phyloP scores from a whole-genome alignment of 768 basidiomycete species.

The Polyporus arcularius region DNA sequence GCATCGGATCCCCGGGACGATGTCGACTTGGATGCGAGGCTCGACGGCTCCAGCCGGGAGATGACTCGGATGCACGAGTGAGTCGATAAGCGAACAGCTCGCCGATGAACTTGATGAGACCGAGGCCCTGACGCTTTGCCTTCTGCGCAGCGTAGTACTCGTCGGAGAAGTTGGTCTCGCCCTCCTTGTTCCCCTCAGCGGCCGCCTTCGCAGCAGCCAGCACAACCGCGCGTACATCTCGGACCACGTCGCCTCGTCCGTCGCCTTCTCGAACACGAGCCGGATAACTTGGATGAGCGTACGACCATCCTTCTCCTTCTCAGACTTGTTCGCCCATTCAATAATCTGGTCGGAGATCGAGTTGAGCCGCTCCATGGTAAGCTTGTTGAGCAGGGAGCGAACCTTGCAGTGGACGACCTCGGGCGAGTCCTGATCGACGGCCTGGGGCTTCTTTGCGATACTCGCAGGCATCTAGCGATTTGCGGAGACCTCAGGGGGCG shows the following conservation, averaged over 20 bases:
- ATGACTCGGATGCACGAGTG: too few relatives aligned
- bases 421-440: slow-evolving; percentile 57
- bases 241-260: slow-evolving; percentile 92
- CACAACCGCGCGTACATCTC: slow-evolving; percentile 97
- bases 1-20: too few relatives aligned
- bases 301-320: slow-evolving; percentile 88
- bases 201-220: slow-evolving; percentile 41
- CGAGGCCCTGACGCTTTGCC: slow-evolving; percentile 86
- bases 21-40: too few relatives aligned
- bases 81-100: too few relatives aligned
- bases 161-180: too few relatives aligned
- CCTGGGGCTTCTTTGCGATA: slow-evolving; percentile 43
- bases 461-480: slow-evolving; percentile 76
- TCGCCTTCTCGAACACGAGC: slow-evolving; percentile 96
- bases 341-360: slow-evolving; percentile 95
- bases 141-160: too few relatives aligned
- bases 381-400: slow-evolving; percentile 88
- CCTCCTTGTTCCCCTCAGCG: too few relatives aligned
- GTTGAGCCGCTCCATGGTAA: slow-evolving; percentile 96
- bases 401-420: slow-evolving; percentile 93
- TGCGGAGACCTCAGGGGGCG: slow-evolving; percentile 72
- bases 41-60: too few relatives aligned
- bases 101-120: slow-evolving; percentile 96
- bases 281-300: slow-evolving; percentile 95
- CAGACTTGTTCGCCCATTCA: slow-evolving; percentile 84